Conservation (phyloP, 257 asterid species). For the Solanum neorickii region DNA sequence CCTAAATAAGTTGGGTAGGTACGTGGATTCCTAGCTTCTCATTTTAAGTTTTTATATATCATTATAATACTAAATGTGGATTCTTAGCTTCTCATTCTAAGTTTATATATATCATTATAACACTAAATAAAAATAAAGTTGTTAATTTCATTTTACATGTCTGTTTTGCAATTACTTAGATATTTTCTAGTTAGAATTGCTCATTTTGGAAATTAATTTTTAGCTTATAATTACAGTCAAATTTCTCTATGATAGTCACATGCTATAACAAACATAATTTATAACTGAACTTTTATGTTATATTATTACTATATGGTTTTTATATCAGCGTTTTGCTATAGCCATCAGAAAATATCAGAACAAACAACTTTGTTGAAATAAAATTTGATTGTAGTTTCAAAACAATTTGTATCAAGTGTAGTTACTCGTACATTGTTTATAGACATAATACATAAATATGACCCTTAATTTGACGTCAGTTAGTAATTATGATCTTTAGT, state of each 20-base stretch:
- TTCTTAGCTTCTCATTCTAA: not conserved
- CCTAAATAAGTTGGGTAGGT: not conserved
- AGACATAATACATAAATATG: no score
- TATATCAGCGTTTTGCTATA: no score
- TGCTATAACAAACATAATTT: not conserved
- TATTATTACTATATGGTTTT: no score
- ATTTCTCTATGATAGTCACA: not conserved
- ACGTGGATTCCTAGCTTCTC: not conserved
- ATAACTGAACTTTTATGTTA: no score
- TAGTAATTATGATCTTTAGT: no score
- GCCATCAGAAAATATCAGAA: no score
- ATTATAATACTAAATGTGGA: not conserved
- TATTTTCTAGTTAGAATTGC: no score
- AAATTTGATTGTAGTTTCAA: not conserved
- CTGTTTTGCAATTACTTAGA: not conserved
- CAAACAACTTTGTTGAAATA: not conserved
- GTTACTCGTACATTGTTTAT: not conserved
- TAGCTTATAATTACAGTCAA: no score
- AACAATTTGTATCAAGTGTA: not conserved
- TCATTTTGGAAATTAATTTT: not conserved
- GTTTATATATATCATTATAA: not conserved
- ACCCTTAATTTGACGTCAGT: no score
- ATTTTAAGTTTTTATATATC: not conserved
- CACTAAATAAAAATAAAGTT: not conserved
- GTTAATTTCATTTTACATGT: not conserved